Conservation (phyloP, 2,329 filamentous ascomycete genomes). For the Elsinoe batatas region DNA sequence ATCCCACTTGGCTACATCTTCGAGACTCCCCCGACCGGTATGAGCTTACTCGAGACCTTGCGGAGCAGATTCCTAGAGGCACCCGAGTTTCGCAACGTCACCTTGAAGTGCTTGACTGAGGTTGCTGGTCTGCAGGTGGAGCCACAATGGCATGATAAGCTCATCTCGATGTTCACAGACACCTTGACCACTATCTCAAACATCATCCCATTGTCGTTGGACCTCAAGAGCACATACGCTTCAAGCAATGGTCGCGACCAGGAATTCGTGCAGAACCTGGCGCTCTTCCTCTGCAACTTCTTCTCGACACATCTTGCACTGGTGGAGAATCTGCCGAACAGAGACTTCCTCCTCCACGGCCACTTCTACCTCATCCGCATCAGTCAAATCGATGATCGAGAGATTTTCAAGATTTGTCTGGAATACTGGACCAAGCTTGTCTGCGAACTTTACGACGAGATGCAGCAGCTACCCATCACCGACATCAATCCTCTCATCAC, state of each 20-base stretch:
- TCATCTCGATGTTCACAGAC: conserved; percentile 97
- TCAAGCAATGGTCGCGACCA: conserved; percentile 88
- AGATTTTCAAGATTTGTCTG: conserved; percentile 98
- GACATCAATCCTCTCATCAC: conserved; percentile 84
- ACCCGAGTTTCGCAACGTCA: conserved; percentile 93
- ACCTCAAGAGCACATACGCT: conserved; percentile 84
- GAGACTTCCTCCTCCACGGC: conserved; percentile 86
- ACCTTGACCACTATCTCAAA: conserved; percentile 85
- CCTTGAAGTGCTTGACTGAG: conserved; percentile 91
- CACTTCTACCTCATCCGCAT: conserved; percentile 98
- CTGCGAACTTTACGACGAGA: conserved; percentile 96
- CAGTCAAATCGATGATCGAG: conserved; percentile 95
- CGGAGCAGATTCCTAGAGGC: conserved; percentile 85
- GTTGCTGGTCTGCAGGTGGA: conserved; percentile 89
- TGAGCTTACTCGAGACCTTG: conserved; percentile 77
- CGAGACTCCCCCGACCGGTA: conserved; percentile 60
- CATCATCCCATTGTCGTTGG: conserved; percentile 82
- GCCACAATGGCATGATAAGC: conserved; percentile 81
- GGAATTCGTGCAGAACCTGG: conserved; percentile 94
- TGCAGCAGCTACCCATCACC: conserved; percentile 89
- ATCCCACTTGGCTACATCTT: conserved; percentile 98
- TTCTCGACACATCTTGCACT: conserved; percentile 89
- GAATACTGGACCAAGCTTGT: conserved; percentile 99
- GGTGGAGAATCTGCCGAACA: conserved; percentile 90
- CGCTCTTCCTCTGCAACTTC: conserved; percentile 93